Percentiles rank a stretch among this genome's conserved stretches.
Evolutionary conservation across 345 rosid genomes (phyloP).

Genomic region (Conringia planisiliqua): DNA sequence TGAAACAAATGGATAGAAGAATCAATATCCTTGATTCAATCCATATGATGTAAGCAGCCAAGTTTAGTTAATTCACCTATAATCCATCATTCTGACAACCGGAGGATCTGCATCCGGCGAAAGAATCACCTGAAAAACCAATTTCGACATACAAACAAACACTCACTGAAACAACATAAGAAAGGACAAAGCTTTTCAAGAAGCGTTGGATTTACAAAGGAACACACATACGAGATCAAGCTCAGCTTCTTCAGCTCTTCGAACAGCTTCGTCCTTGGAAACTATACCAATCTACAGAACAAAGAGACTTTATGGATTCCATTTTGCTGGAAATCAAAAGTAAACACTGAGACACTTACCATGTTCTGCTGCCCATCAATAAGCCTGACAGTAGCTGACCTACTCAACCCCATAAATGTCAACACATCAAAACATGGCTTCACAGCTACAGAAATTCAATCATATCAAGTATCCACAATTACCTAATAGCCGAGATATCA

Average conservation of each 20-base stretch:
- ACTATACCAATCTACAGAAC: constrained; percentile 55
- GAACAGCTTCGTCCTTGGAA: constrained; percentile 63
- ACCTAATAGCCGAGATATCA: constrained; percentile 66
- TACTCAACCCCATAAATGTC: constrained; percentile 20
- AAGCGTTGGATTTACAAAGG: background rate
- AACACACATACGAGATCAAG: constrained; percentile 68
- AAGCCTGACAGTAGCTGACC: constrained; percentile 80
- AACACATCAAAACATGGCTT: background rate
- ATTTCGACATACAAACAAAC: background rate
- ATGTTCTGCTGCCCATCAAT: constrained; percentile 76
- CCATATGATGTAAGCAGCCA: background rate
- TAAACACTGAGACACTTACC: constrained; percentile 34
- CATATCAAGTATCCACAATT: background rate
- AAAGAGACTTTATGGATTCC: background rate
- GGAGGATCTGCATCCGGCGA: constrained; percentile 97
- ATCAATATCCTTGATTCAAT: constrained; percentile 11
- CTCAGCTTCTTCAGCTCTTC: constrained; percentile 77
- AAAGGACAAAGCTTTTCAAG: background rate
- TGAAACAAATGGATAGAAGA: background rate
- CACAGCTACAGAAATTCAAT: background rate
- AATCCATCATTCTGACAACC: constrained; percentile 89
- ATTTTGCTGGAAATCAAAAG: constrained; percentile 15
- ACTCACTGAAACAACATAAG: background rate
- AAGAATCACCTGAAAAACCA: constrained; percentile 62
- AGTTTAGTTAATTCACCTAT: constrained; percentile 39